Evolutionary conservation across 768 basidiomycete genomes (phyloP), one percentile per base, ranked within the genome.

Genomic region (Neoboletus subvelutipes): DNA sequence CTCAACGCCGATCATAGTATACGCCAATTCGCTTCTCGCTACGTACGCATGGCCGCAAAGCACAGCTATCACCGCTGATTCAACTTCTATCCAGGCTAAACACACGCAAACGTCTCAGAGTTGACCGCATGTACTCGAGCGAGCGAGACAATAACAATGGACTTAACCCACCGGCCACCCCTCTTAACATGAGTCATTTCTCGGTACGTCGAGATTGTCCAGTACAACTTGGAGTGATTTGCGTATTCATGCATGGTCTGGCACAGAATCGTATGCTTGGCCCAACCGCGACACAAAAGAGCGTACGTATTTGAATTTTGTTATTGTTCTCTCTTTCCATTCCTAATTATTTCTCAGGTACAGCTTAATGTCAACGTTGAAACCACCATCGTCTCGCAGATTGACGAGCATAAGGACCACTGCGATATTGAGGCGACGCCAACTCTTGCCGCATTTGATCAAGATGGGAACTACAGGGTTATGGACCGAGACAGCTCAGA

Each of bases 321-420:
- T 50, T 52, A 12, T 24, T 43, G 0, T 49, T 18, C 0, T 13
- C 5, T 36, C 1, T 11, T 61, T 12, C 31, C 17, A 12, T 42
- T 22, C 5, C 29, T 61, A 9, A 54, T 5, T 8, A 18, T 12
- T 0, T 11, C 0, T 1, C 5, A 60, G 61, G 10, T 62, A 17
- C 68, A 64, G 43, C 59, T 72, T 3, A 71, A 73, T 15, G 70
- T 72, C 58, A 72, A 72, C 42, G 72, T 72, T 4, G 71, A 72
- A 26, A 72, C 71, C 0, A 72, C 72, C 4, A 58, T 73, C 15
- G 67, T 72, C 6, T 71, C 70, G 13, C 66, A 68, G 31, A 66
- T 71, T 2, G 70, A 71, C 36, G 71, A 68, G 11, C 52, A 60
- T 34, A 61, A 62, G 36, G 63, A 60, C n/a, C 58, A 55, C 24